Evolutionary conservation across 176 grass and related monocot genomes (phyloP).

Genomic region (Ampelocalamus luodianensis): DNA sequence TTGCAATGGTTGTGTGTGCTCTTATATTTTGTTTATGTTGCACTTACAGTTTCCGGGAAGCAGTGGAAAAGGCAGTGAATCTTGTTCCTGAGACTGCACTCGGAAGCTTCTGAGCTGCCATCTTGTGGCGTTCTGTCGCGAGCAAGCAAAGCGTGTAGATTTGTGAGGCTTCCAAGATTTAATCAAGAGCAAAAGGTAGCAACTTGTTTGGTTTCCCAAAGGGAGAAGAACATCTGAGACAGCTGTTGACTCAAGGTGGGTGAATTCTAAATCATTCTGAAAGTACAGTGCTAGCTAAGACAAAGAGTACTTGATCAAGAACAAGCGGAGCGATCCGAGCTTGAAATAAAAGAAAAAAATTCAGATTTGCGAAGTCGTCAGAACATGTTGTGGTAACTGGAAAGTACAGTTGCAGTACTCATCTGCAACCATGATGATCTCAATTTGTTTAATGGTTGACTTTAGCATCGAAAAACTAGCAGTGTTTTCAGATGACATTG

Average conservation of each 20-base stretch:
- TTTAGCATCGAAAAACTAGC: neutral
- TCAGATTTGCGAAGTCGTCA: slow-evolving; percentile 4
- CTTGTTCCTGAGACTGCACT: slow-evolving; percentile 38
- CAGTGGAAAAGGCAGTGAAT: neutral
- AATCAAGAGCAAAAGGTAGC: slow-evolving; percentile 12
- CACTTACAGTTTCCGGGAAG: slow-evolving; percentile 38
- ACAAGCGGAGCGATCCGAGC: neutral
- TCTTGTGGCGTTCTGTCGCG: slow-evolving; percentile 37
- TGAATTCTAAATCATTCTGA: slow-evolving; percentile 35
- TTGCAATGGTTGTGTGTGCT: neutral
- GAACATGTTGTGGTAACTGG: slow-evolving; percentile 34
- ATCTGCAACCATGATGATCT: slow-evolving; percentile 10
- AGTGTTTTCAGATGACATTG: slow-evolving; percentile 30
- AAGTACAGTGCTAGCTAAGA: slow-evolving; percentile 43
- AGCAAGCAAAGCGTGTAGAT: slow-evolving; percentile 48
- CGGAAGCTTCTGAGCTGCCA: slow-evolving; percentile 59
- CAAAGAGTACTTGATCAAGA: slow-evolving; percentile 37
- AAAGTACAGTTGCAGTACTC: slow-evolving; percentile 23
- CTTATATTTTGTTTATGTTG: slow-evolving; percentile 2
- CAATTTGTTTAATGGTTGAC: slow-evolving; percentile 56
- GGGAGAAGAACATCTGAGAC: slow-evolving; percentile 43
- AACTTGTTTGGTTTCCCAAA: slow-evolving; percentile 37
- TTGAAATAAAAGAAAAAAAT: slow-evolving; percentile 9
- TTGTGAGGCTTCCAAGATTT: slow-evolving; percentile 31
- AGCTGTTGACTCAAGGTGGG: slow-evolving; percentile 27